Base-by-base conservation (phyloP, 495 filamentous ascomycete genomes). In the Neurospora pannonica region DNA sequence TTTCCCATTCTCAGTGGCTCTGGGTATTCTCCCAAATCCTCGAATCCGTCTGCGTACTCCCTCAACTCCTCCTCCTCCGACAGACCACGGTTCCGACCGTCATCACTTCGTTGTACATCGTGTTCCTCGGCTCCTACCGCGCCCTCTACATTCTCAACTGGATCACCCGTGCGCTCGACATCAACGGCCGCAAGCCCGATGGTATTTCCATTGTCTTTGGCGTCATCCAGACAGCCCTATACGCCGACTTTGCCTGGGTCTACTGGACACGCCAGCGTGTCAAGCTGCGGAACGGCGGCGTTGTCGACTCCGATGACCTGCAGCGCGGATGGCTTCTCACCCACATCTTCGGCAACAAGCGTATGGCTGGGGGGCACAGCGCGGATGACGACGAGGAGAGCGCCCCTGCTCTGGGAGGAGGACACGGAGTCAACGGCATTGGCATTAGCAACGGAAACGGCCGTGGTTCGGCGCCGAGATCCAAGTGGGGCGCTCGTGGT, bases 1-100 rank as follows among this genome's bases (percentile, higher is more conserved):
- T 28, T 72, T 75, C 6, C 34, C 21, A n/a, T 42, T 42, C 7
- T 69, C 80, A 97, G 92, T 85, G 89, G 76, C 85, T 89, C 75
- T 97, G 93, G 91, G 88, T 89, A 69, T 97, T 98, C 83, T 97
- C 93, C 13, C 89, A 95, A 42, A 91, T 96, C 71, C 90, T 98
- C 71, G 97, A 99, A 83, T 94, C 94, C 34, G 88, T 97, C 70
- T 94, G 91, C 81, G 90, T 98, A 13, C 88, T 98, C 19, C 97
- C 97, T 0, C 96, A 99, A 78, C 89, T 98, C 0, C 87, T 97
- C 15, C 89, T 98, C 34, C 90, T 98, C 34, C 92, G 96, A 67
- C 94, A 98, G 80, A 98, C 96, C 28, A 94, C 90, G 39, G 94
- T 98, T 4, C 97, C 96, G 3, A 98, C 97, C 13, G 96, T 97